Conservation (phyloP, 768 basidiomycete species). For the Fibroporia radiculosa region DNA sequence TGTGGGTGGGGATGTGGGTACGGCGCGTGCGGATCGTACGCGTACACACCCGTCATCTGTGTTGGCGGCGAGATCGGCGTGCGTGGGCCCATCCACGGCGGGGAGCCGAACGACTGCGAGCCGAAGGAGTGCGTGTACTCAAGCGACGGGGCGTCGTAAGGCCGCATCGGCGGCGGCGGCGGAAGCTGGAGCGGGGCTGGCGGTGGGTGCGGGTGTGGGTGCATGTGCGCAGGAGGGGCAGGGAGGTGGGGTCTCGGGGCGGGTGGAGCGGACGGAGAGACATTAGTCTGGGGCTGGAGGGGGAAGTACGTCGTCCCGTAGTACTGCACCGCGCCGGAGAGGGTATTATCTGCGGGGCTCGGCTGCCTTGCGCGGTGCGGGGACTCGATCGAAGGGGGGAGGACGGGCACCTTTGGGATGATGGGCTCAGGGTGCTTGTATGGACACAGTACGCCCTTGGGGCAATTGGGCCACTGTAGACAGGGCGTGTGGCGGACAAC, state of each 20-base stretch:
- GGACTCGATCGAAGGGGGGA: slow-evolving; percentile 2
- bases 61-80: not conserved
- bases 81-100: not conserved
- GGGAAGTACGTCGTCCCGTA: slow-evolving; percentile 22
- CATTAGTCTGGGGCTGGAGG: slow-evolving; percentile 5
- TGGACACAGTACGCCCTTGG: slow-evolving; percentile 17
- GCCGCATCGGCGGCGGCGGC: not conserved
- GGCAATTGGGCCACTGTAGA: slow-evolving; percentile 25
- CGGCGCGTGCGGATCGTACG: not conserved
- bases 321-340: slow-evolving; percentile 17
- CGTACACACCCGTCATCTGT: not conserved
- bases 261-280: slow-evolving; percentile 2
- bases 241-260: not conserved
- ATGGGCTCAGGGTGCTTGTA: slow-evolving; percentile 24
- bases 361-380: slow-evolving; percentile 4
- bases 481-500: slow-evolving; percentile 31
- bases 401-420: slow-evolving; percentile 11
- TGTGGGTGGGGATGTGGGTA: not conserved
- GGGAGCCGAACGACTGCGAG: not conserved
- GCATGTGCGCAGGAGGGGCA: not conserved
- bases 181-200: no score
- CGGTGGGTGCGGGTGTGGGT: not conserved
- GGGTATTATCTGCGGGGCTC: slow-evolving; percentile 8
- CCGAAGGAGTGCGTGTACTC: not conserved
- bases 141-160: no score